A percentile compares a stretch with the other conserved stretches of the same genome.
Evolutionary conservation across 2,329 filamentous ascomycete genomes (phyloP).

Genomic region (Fusarium concolor): DNA sequence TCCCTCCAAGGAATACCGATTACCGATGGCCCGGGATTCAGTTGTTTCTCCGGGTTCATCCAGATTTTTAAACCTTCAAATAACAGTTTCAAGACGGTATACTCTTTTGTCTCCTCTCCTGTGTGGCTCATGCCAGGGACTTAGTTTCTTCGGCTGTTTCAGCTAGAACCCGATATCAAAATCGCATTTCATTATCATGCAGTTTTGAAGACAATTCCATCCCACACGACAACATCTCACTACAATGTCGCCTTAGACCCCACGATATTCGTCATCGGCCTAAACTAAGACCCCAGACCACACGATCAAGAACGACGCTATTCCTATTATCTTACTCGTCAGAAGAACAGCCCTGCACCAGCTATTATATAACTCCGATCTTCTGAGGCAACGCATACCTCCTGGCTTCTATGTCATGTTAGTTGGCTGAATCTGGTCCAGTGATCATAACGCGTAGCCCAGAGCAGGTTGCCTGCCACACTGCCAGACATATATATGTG

Average conservation of each 20-base stretch:
- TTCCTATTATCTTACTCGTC: slow-evolving; percentile 31
- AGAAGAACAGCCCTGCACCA: slow-evolving; percentile 10
- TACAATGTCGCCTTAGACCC: slow-evolving; percentile 43
- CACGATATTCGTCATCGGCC: slow-evolving; percentile 45
- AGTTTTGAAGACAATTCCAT: slow-evolving; percentile 3
- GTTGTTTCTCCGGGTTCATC: neutral
- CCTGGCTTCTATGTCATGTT: slow-evolving; percentile 23
- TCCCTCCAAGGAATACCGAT: slow-evolving; percentile 21
- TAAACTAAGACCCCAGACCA: slow-evolving; percentile 29
- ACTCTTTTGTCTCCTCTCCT: neutral
- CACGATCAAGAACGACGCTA: slow-evolving; percentile 17
- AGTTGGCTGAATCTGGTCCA: slow-evolving; percentile 12
- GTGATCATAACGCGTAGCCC: slow-evolving; percentile 9
- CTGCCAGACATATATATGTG: neutral
- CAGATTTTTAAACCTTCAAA: slow-evolving; percentile 9
- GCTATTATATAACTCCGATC: neutral
- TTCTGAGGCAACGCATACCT: neutral
- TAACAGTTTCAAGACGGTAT: neutral
- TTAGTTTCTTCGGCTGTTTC: neutral
- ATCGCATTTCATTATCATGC: neutral
- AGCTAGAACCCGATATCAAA: neutral
- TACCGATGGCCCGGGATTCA: slow-evolving; percentile 28
- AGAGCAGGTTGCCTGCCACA: neutral
- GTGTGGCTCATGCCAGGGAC: neutral
- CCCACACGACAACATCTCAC: neutral